Base-by-base conservation (phyloP, 192 early-diverging fungal species). In the Martensiomyces pterosporus region DNA sequence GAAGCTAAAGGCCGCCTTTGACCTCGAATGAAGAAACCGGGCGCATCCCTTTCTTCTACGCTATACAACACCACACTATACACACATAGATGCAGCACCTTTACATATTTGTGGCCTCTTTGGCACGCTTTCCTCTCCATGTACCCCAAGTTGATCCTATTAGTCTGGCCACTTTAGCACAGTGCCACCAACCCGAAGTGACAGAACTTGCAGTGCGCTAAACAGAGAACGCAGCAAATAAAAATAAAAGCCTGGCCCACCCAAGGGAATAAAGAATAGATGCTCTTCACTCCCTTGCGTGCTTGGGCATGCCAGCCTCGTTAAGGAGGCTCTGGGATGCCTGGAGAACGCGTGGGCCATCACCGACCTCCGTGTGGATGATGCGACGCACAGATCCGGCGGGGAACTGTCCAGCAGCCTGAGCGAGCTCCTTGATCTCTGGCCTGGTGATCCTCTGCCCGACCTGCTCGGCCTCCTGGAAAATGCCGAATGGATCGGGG, bases 321-420 rank as follows among this genome's bases (percentile, higher is more conserved):
- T 55, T 38, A 29, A 75, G 54, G 6, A 75, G 71, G 54, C 60
- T 68, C 40, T 64, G 43, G 14, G 60, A 56, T 4, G 44, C 47
- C 14, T 56, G 19, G 44, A 64, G 64, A 40, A 97, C 65, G 47
- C 90, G 79, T n/a, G 97, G 97, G 18, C 94, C 94, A 59, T 93
- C 91, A 47, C 90, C 93, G 17, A 93, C 82, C 51, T 81, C 79
- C 16, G 94, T 92, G 73, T 89, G 87, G 66, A 99, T 85, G 49
- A 97, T 84, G 54, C 93, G 81, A 35, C 82, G 84, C 53, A 99
- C 82, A 35, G 82, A 81, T 22, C 86, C 90, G 19, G 55, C 55
- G 14, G 85, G 64, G 43, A 85, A 85, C 44, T 39, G 49, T 47
- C 65, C 71, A 13, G 18, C 49, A 21, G 56, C 16, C n/a, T 51